Base-by-base conservation (phyloP, 169 alveolate species). In the Plasmodium knowlesi region DNA sequence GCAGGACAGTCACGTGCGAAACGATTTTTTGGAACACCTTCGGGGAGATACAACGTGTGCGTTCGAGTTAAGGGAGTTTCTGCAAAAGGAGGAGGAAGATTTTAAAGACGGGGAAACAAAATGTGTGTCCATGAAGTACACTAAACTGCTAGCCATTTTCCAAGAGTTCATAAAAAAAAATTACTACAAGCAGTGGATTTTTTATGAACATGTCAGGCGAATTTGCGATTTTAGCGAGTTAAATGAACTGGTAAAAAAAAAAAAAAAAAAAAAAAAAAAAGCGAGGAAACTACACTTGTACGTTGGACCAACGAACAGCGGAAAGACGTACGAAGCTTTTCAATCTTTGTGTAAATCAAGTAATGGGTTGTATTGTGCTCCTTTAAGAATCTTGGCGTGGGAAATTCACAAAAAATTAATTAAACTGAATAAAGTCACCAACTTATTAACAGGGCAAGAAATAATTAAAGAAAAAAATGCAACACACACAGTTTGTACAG, bases 281-380 rank as follows among this genome's bases (percentile, higher is more conserved):
- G 19, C 83, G 30, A 95, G 99, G 71, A 92, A 95, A 41, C 90
- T 98, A 53, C 39, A 82, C 74, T 96, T 95, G 73, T 99, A 98
- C 83, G 80, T 96, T 78, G 99, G 99, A 5, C 99, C 99, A n/a
- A 98, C 99, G 2, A 98, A 98, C 86, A 96, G 98, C 76, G 99
- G 99, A 30, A 98, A 98, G 82, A 98, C 99, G 1, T 95, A 96
- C 41, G 95, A 92, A 37, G 99, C 99, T 22, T 88, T 98, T n/a
- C 91, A 93, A 54, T 83, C 96, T 43, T 97, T 98, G 34, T 72
- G 78, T 90, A 89, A 82, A 73, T 96, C 99, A n/a, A 73, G 93
- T 19, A 94, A 95, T 1, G 99, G 99, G 25, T 94, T 97, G 76
- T 98, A 98, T 93, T 96, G 98, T 90, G 97, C 98, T 0, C 99